A percentile compares a stretch with the other conserved stretches of the same genome.
These are phyloP conservation scores for Myochromella boudieri DNA, from an alignment of 768 basidiomycete species.

Conservation along the genomic window DNA sequence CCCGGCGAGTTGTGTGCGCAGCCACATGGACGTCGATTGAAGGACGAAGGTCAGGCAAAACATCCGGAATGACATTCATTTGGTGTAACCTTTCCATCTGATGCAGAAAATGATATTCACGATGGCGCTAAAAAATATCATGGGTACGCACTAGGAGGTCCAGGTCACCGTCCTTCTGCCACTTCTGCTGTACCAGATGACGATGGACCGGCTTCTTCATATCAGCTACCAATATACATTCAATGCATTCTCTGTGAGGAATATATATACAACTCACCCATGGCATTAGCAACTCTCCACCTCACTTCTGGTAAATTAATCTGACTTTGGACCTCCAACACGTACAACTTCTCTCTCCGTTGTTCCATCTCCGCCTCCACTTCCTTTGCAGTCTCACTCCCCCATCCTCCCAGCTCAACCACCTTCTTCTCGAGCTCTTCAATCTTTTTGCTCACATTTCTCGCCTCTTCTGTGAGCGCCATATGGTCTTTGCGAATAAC, in stretches of 20 bases:
- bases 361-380: slow-evolving; percentile 39
- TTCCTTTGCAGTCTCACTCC: slow-evolving; percentile 24
- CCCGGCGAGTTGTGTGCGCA: slow-evolving; percentile 32
- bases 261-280: slow-evolving; percentile 51
- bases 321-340: slow-evolving; percentile 77
- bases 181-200: slow-evolving; percentile 79
- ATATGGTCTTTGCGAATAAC: slow-evolving; percentile 65
- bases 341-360: slow-evolving; percentile 48
- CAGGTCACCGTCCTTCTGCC: slow-evolving; percentile 81
- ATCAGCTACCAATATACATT: slow-evolving; percentile 45
- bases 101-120: background rate
- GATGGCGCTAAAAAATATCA: background rate
- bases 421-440: slow-evolving; percentile 22
- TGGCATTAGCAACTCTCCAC: slow-evolving; percentile 77
- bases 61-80: slow-evolving; percentile 89
- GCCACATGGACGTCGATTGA: slow-evolving; percentile 72
- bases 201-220: slow-evolving; percentile 70
- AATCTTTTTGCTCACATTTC: slow-evolving; percentile 32
- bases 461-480: slow-evolving; percentile 43
- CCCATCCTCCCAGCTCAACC: slow-evolving; percentile 25
- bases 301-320: slow-evolving; percentile 82
- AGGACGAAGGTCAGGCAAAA: slow-evolving; percentile 71
- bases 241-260: background rate
- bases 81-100: slow-evolving; percentile 94
- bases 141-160: slow-evolving; percentile 72